Evolutionary conservation across 2,329 filamentous ascomycete species (phyloP).

Genomic region (Calonectria honghensis): DNA sequence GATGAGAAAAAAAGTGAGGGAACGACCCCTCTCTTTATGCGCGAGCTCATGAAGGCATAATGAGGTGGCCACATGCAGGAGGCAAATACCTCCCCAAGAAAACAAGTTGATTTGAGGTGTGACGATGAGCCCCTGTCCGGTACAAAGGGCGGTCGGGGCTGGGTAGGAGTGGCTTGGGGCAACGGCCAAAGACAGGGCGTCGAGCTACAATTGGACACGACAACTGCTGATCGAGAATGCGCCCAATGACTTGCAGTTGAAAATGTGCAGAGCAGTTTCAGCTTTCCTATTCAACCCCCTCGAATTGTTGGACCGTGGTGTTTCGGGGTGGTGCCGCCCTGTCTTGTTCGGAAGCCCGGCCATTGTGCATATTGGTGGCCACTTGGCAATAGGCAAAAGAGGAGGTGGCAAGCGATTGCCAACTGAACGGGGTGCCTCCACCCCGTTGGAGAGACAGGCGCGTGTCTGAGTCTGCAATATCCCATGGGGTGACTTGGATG

Average conservation of each 20-base stretch:
- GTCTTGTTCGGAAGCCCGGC: neutral
- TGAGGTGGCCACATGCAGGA: conserved; percentile 27
- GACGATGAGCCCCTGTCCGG: neutral
- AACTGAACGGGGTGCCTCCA: conserved; percentile 10
- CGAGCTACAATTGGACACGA: conserved; percentile 12
- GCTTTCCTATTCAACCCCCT: neutral
- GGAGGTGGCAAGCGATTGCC: neutral
- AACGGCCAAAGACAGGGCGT: conserved; percentile 3
- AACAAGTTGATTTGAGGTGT: neutral
- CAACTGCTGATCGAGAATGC: neutral
- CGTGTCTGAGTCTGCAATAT: conserved; percentile 25
- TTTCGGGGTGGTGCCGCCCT: neutral
- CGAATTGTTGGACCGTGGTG: conserved; percentile 9
- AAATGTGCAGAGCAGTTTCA: conserved; percentile 8
- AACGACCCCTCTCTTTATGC: conserved; percentile 21
- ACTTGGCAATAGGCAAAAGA: conserved; percentile 12
- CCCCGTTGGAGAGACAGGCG: conserved; percentile 13
- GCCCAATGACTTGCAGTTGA: neutral
- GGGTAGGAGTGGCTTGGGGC: neutral
- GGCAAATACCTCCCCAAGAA: conserved; percentile 6
- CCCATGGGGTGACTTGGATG: conserved; percentile 2
- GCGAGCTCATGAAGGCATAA: neutral
- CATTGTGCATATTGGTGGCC: conserved; percentile 21
- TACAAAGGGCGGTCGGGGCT: conserved; percentile 10
- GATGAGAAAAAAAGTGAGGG: neutral